Base-by-base conservation (phyloP, 148 eudicot species). In the Rhododendron griersonianum region DNA sequence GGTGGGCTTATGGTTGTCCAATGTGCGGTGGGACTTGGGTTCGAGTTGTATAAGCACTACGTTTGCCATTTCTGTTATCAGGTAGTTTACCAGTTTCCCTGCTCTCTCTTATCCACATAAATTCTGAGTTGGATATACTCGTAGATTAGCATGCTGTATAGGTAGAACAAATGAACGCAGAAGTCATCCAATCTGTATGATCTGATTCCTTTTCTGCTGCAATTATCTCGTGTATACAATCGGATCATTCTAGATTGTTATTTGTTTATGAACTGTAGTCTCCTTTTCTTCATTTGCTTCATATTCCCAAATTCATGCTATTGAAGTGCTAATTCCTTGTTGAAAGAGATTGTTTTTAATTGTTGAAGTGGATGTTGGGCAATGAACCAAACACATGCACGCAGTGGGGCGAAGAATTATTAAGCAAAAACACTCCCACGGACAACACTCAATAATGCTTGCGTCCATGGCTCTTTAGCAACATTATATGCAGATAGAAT, bases 11-110 rank as follows among this genome's bases (percentile, higher is more conserved):
- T 86, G 98, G 99, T 33, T 96, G 99, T 87, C 99, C 99, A 50
- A 96, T 96, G 92, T 96, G 99, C 84, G 99, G 99, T 14, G 99
- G 99, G 81, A 89, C 96, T 39, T 96, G 99, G 99, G 95, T 96
- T 81, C 95, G 98, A 61, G 99, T 96, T 78, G 99, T 95, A 87
- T 96, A 92, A 85, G 33, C 47, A n/a, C 25, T n/a, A 4, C 30
- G 13, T 53, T 48, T 5, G 39, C 10, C 75, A 9, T 82, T 30
- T 45, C 28, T 25, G 61, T 82, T 82, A 73, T 45, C 57, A 55
- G 83, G 87, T 85, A 6, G 55, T 28, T 69, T 11, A 69, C 18
- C 75, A 28, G 57, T 45, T 45, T 35, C 41, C 63, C 11, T 28
- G n/a, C 41, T 21, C 50, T 71, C 37, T 37, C 33, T 51, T n/a